Evolutionary conservation across 116 monocot species (phyloP).

Genomic region (Papilionanthe hybrid): DNA sequence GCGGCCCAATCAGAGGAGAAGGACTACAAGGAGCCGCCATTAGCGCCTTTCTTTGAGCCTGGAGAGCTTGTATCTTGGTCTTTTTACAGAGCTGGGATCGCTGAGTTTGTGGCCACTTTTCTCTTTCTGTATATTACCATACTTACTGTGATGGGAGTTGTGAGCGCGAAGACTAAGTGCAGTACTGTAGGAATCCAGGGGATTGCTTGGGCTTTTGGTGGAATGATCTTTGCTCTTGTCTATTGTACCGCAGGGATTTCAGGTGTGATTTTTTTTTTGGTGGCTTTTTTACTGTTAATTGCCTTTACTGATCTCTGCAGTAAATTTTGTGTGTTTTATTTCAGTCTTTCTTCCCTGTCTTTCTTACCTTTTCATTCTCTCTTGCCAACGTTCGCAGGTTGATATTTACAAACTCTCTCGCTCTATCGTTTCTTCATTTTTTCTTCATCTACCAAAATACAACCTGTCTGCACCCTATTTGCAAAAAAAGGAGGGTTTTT

Average conservation of each 20-base stretch:
- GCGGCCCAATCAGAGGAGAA: slow-evolving; percentile 53
- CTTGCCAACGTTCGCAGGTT: too few species aligned
- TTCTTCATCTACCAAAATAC: background rate
- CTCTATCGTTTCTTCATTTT: background rate
- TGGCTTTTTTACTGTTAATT: background rate
- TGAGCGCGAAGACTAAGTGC: slow-evolving; percentile 14
- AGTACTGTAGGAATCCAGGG: slow-evolving; percentile 34
- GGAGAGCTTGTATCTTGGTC: slow-evolving; percentile 63
- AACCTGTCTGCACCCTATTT: background rate
- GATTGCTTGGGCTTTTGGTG: slow-evolving; percentile 64
- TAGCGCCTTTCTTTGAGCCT: slow-evolving; percentile 53
- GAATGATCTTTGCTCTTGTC: slow-evolving; percentile 70
- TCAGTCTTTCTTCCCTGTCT: background rate
- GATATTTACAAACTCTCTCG: background rate
- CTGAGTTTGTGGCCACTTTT: slow-evolving; percentile 42
- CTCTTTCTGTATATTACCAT: slow-evolving; percentile 36
- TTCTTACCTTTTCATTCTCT: background rate
- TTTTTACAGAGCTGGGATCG: slow-evolving; percentile 58
- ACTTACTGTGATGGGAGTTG: slow-evolving; percentile 34
- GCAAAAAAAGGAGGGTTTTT: too few species aligned
- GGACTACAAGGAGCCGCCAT: slow-evolving; percentile 61
- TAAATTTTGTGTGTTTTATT: background rate
- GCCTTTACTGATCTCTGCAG: background rate
- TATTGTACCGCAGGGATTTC: slow-evolving; percentile 74
- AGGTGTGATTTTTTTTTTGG: slow-evolving; percentile 7